phyloP scores from a whole-genome alignment of 1,284 basidiomycete genomes.

The Cutaneotrichosporon cyanovorans region DNA sequence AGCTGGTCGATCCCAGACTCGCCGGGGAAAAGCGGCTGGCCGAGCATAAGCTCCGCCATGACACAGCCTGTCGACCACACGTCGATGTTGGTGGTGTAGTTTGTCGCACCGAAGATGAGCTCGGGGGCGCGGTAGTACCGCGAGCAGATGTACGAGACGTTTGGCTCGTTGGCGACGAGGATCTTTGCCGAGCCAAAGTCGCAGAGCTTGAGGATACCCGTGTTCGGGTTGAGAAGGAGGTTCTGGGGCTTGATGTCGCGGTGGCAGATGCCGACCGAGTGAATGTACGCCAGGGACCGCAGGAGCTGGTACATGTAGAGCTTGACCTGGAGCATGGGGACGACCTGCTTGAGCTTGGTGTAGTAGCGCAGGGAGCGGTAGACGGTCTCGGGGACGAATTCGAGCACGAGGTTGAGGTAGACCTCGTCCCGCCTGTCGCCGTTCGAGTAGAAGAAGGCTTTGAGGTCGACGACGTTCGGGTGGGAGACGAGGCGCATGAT shows the following conservation, averaged over 20 bases:
- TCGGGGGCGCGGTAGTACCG: conserved; percentile 99
- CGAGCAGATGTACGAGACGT: conserved; percentile 99
- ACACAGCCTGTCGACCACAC: conserved; percentile 99
- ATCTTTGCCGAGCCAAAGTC: conserved; percentile 99
- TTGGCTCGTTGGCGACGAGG: conserved; percentile 92
- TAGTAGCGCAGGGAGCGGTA: conserved; percentile 98
- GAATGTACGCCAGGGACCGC: conserved; percentile 47
- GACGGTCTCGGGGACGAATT: conserved; percentile 99
- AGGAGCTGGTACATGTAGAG: conserved; percentile 63
- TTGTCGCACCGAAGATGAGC: conserved; percentile 98
- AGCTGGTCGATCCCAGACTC: conserved; percentile 99
- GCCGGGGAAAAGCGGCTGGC: conserved; percentile 96
- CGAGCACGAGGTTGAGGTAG: conserved; percentile 96
- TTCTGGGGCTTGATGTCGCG: conserved; percentile 99
- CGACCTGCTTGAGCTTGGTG: conserved; percentile 98
- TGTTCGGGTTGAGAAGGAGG: conserved; percentile 89
- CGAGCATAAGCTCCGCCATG: conserved; percentile 99
- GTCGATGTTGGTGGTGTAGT: conserved; percentile 99
- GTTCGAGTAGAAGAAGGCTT: conserved; percentile 98
- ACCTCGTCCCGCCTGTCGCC: conserved; percentile 98
- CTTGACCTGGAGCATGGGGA: conserved; percentile 99
- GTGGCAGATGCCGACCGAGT: conserved; percentile 64
- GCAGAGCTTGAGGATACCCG: conserved; percentile 94
- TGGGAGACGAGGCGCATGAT: conserved; percentile 98
- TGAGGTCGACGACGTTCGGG: conserved; percentile 96